Percentiles rank a stretch among this genome's conserved stretches.
Evolutionary conservation across 768 basidiomycete species (phyloP).

Genomic region (Tylopilus plumbeoviolaceoides): DNA sequence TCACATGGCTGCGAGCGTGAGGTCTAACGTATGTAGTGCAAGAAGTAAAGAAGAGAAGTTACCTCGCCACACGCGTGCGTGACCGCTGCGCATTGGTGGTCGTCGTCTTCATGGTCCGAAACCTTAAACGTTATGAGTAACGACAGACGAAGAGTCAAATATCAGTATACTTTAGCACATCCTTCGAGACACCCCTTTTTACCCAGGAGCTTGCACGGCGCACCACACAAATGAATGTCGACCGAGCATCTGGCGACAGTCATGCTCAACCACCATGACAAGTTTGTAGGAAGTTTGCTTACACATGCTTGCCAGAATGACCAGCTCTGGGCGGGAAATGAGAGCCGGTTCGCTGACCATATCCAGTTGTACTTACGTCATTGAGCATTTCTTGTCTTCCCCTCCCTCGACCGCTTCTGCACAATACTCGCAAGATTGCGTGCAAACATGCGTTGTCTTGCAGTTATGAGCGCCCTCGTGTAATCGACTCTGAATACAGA

Average conservation of each 20-base stretch:
- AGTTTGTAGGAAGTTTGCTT: slow-evolving; percentile 19
- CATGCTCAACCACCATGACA: background rate
- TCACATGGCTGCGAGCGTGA: slow-evolving; percentile 38
- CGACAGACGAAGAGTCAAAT: background rate
- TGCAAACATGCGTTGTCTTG: slow-evolving; percentile 45
- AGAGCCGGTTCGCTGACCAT: background rate
- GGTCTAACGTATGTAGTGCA: background rate
- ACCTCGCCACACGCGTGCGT: slow-evolving; percentile 56
- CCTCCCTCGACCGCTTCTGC: slow-evolving; percentile 32
- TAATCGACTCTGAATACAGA: slow-evolving; percentile 43
- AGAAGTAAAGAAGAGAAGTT: background rate
- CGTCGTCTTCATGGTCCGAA: slow-evolving; percentile 42
- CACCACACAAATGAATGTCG: slow-evolving; percentile 51
- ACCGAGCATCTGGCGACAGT: slow-evolving; percentile 44
- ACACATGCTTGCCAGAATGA: slow-evolving; percentile 54
- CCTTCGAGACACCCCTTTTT: slow-evolving; percentile 48
- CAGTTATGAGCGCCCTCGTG: slow-evolving; percentile 51
- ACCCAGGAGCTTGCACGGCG: slow-evolving; percentile 42
- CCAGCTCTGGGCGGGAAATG: slow-evolving; percentile 41
- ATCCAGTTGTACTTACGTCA: slow-evolving; percentile 36
- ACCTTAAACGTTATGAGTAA: slow-evolving; percentile 31
- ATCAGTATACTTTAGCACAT: slow-evolving; percentile 45
- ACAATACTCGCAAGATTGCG: slow-evolving; percentile 39
- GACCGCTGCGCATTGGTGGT: slow-evolving; percentile 49
- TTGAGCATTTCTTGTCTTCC: slow-evolving; percentile 36